Base-by-base conservation (phyloP, 345 rosid species). In the Salix viminalis region DNA sequence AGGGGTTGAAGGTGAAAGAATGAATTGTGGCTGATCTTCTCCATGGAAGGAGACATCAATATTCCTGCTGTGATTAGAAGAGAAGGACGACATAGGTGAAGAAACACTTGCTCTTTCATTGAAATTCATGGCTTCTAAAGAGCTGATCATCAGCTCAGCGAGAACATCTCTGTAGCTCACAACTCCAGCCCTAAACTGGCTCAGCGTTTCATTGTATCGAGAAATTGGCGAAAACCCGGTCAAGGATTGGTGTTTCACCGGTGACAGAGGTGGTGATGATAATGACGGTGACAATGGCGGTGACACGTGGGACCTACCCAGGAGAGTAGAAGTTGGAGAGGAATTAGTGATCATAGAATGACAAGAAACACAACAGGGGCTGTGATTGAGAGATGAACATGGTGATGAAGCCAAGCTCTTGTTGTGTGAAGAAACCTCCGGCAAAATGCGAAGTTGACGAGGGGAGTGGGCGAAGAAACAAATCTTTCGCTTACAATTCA, bases 181-280 rank as follows among this genome's bases (percentile, higher is more conserved):
- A 1, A 79, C 14, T 6, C 80, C 79, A 13, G 82, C 78, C 37
- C 86, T 48, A 42, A 84, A 72, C 80, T 85, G 81, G 62, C 81
- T 83, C 14, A 81, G 21, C n/a, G 85, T 65, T 50, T 86, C 88
- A 5, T 36, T 30, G 34, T 81, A 81, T 28, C 82, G 86, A 0
- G 88, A 85, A 54, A 83, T 42, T 5, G 83, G 80, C 0, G 86
- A 88, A 66, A 85, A 76, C 11, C 84, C 84, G 14, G 60, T 34
- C 1, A 69, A n/a, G 3, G 84, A 67, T 26, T 34, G 34, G 24
- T 82, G 84, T 11, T 84, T 86, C 28, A 83, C 84, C 1, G 98
- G 98, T 19, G 99, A 92, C 28, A 91, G 32, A n/a, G 98, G 95
- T 67, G 94, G 91, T 10, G 91, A 89, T 32, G 91, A 89, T 32